A percentile compares a stretch with the other conserved stretches of the same genome.
phyloP scores from a whole-genome alignment of 345 rosid species.

The Boechera divaricarpa region DNA sequence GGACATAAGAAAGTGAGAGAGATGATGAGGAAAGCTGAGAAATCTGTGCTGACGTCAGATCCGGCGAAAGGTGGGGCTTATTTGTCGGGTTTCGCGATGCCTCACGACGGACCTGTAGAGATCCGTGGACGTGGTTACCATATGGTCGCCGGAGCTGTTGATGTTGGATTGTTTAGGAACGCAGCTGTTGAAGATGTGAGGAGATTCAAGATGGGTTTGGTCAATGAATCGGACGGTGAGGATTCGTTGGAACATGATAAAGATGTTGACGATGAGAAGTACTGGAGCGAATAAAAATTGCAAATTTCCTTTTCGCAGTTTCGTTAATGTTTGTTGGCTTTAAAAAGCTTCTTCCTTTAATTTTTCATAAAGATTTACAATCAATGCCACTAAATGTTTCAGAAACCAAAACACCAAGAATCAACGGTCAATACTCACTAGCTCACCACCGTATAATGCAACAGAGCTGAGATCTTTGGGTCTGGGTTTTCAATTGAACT shows the following conservation, averaged over 20 bases:
- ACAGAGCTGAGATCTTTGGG: too few species aligned
- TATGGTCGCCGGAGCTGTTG: conserved; percentile 84
- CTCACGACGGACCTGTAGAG: conserved; percentile 62
- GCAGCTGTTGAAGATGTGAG: conserved; percentile 80
- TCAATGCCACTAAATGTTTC: conserved; percentile 23
- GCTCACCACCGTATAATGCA: too few species aligned
- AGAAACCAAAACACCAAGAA: not conserved
- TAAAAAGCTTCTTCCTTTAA: not conserved
- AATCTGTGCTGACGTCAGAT: conserved; percentile 56
- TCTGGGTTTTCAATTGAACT: conserved; percentile 3
- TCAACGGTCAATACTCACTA: not conserved
- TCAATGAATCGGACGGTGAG: conserved; percentile 44
- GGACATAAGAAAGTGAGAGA: conserved; percentile 86
- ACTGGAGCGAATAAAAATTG: conserved; percentile 47
- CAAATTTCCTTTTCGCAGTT: not conserved
- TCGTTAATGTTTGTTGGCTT: conserved; percentile 1
- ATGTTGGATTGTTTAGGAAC: conserved; percentile 67
- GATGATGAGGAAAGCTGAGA: conserved; percentile 73
- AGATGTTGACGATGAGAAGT: conserved; percentile 51
- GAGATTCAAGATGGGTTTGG: conserved; percentile 66
- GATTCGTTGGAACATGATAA: conserved; percentile 42
- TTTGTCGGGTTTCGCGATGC: conserved; percentile 74
- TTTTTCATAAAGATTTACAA: conserved; percentile 30
- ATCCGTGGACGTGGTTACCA: conserved; percentile 67
- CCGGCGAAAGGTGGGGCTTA: conserved; percentile 60